Conservation (phyloP, 2,329 filamentous ascomycete species). For the Alternaria sp. region DNA sequence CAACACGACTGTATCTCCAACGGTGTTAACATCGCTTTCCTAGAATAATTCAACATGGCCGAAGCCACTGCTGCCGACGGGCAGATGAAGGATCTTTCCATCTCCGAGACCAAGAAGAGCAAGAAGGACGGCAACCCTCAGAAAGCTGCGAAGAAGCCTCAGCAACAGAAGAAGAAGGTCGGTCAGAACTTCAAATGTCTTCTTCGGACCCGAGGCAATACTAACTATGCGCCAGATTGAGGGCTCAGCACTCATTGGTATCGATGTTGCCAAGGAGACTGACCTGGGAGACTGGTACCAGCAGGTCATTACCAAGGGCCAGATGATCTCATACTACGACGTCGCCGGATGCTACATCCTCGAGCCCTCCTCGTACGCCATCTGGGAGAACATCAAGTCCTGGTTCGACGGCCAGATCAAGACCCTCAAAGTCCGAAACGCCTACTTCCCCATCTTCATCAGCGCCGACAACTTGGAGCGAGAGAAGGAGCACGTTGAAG, state of each 20-base stretch:
- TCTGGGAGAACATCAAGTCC: constrained; percentile 72
- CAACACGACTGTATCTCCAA: not conserved
- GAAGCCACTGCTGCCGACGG: constrained; percentile 47
- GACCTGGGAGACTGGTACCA: constrained; percentile 98
- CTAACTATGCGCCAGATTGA: constrained; percentile 57
- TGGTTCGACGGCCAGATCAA: constrained; percentile 77
- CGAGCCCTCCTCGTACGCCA: constrained; percentile 72
- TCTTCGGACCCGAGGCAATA: not conserved
- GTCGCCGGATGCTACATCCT: constrained; percentile 75
- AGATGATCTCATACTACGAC: constrained; percentile 98
- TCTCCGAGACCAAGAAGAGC: constrained; percentile 51
- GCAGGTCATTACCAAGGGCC: constrained; percentile 94
- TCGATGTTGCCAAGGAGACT: constrained; percentile 83
- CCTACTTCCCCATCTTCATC: constrained; percentile 92
- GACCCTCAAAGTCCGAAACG: constrained; percentile 90
- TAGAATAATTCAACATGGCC: constrained; percentile 38
- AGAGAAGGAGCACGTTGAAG: constrained; percentile 97
- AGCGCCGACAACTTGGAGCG: constrained; percentile 80
- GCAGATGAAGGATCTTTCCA: constrained; percentile 58
- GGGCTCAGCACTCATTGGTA: constrained; percentile 78
- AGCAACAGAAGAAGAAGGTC: constrained; percentile 60
- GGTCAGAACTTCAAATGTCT: constrained; percentile 9
- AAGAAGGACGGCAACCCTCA: constrained; percentile 48
- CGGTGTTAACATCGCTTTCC: constrained; percentile 15
- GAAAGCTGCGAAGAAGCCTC: constrained; percentile 53